Percentiles rank a stretch among this genome's conserved stretches.
phyloP scores from a whole-genome alignment of 495 filamentous ascomycete species.

The Penicillium riverlandense region DNA sequence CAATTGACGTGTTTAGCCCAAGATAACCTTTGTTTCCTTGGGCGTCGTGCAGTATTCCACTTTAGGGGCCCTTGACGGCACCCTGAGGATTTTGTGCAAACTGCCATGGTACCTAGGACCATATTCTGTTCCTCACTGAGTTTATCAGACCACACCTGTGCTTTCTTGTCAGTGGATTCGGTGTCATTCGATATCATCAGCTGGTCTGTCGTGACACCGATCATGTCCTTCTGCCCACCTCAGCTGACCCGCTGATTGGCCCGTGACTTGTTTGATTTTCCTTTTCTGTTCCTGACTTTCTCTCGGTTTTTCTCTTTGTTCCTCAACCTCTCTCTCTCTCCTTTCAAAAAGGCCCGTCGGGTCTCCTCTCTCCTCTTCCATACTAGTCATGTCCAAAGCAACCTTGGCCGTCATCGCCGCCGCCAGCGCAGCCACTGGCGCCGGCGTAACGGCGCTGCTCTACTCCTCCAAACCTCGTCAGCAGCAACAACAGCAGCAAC shows the following conservation, averaged over 20 bases:
- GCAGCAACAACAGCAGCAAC: slow-evolving; percentile 38
- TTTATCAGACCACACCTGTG: too few species aligned
- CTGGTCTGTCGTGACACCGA: too few species aligned
- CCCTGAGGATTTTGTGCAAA: too few species aligned
- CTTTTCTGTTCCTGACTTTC: background rate
- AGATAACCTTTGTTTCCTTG: too few species aligned
- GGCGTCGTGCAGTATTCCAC: too few species aligned
- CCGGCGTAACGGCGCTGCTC: slow-evolving; percentile 72
- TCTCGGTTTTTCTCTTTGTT: background rate
- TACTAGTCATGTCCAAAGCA: slow-evolving; percentile 66
- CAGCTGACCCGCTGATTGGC: slow-evolving; percentile 9
- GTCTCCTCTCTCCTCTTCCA: background rate
- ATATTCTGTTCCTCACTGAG: too few species aligned
- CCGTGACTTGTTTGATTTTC: slow-evolving; percentile 9
- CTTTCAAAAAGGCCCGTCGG: background rate
- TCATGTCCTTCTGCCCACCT: too few species aligned
- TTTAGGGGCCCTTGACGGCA: too few species aligned
- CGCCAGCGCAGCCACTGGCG: slow-evolving; percentile 81
- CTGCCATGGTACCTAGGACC: too few species aligned
- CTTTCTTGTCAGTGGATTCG: too few species aligned
- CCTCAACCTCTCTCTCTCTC: background rate
- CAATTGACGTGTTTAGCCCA: too few species aligned
- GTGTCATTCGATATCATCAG: too few species aligned
- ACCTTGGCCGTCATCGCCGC: slow-evolving; percentile 85
- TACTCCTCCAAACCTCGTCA: slow-evolving; percentile 53